These are phyloP conservation scores for Rickenella mellea DNA, from an alignment of 768 basidiomycete genomes.

Conservation along the genomic window DNA sequence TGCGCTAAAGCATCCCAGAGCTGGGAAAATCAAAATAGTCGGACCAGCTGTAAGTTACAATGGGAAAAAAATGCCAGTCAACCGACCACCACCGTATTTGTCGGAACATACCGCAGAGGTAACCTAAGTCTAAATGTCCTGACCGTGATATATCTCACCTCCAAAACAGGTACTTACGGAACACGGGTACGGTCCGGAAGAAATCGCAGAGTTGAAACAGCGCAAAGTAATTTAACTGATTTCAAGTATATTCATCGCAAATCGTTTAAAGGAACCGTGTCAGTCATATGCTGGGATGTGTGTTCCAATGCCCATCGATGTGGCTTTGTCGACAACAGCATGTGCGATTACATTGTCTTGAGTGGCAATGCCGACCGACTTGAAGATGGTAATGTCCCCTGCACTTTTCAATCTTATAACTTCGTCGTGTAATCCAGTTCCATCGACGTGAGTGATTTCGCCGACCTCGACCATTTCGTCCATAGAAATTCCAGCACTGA, in stretches of 20 bases:
- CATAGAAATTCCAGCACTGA: constrained; percentile 33
- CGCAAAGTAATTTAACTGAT: constrained; percentile 27
- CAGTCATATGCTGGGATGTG: constrained; percentile 36
- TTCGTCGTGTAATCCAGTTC: constrained; percentile 2
- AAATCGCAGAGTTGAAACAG: constrained; percentile 34
- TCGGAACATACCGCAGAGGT: constrained; percentile 80
- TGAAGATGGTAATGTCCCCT: constrained; percentile 69
- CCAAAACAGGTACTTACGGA: constrained; percentile 27
- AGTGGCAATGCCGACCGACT: constrained; percentile 80
- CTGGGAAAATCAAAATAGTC: constrained; percentile 70
- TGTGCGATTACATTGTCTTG: constrained; percentile 80
- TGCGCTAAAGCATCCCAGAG: constrained; percentile 24
- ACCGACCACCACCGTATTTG: constrained; percentile 75
- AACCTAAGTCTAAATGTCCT: constrained; percentile 15
- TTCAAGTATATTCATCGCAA: background rate
- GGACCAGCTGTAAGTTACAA: constrained; percentile 78
- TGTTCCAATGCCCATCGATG: constrained; percentile 42
- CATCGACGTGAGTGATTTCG: constrained; percentile 32
- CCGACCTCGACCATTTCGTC: constrained; percentile 59
- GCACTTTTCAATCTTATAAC: constrained; percentile 8
- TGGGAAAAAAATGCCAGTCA: constrained; percentile 66
- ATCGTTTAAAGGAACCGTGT: background rate
- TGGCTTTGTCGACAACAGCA: constrained; percentile 56
- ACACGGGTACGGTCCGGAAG: constrained; percentile 29
- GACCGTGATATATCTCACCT: background rate